A percentile compares a stretch with the other conserved stretches of the same genome.
Conservation (phyloP, 768 basidiomycete species). For the Phaeotremella fagi region DNA sequence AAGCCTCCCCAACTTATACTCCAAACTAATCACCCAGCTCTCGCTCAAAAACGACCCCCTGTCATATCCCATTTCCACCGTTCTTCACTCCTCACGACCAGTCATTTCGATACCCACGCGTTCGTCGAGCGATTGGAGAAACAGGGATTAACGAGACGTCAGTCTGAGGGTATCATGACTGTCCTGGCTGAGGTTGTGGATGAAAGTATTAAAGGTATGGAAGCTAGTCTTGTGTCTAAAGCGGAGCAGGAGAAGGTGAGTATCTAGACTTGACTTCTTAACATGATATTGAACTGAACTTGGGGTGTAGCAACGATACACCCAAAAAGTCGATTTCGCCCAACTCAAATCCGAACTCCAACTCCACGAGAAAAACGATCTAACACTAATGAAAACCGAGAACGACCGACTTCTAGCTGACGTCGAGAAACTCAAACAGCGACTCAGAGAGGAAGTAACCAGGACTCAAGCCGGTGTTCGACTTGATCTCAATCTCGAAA, state of each 20-base stretch:
- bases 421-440: slow-evolving; percentile 90
- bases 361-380: slow-evolving; percentile 93
- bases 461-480: slow-evolving; percentile 89
- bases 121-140: slow-evolving; percentile 86
- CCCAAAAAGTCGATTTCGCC: slow-evolving; percentile 77
- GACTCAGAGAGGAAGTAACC: slow-evolving; percentile 83
- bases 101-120: slow-evolving; percentile 92
- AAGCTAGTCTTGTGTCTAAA: slow-evolving; percentile 90
- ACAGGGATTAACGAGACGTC: slow-evolving; percentile 80
- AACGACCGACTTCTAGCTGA: slow-evolving; percentile 87
- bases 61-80: slow-evolving; percentile 5
- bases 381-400: slow-evolving; percentile 90
- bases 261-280: slow-evolving; percentile 2
- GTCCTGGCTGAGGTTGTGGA: slow-evolving; percentile 96
- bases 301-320: slow-evolving; percentile 43
- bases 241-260: slow-evolving; percentile 91
- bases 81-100: slow-evolving; percentile 3
- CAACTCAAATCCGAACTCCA: slow-evolving; percentile 94
- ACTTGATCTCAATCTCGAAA: slow-evolving; percentile 92
- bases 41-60: not conserved
- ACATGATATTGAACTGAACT: not conserved
- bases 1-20: not conserved
- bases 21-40: not conserved
- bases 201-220: slow-evolving; percentile 94
- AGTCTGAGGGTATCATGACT: slow-evolving; percentile 95